These are phyloP conservation scores for Osmanthus fragrans DNA, from an alignment of 257 asterid genomes.

Conservation along the genomic window DNA sequence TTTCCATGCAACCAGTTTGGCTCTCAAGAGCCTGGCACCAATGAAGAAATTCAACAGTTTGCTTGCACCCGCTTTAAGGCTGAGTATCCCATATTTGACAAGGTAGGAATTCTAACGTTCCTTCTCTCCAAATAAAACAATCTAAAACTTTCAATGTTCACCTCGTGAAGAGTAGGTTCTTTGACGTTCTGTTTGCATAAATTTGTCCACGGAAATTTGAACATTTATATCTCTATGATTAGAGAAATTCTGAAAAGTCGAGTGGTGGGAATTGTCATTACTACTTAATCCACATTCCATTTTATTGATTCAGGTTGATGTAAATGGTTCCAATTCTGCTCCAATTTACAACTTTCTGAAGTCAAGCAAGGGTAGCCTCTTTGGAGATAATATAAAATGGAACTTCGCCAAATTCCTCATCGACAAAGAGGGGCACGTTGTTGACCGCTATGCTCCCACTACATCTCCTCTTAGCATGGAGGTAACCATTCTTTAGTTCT, in stretches of 20 bases:
- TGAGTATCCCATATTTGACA: constrained; percentile 86
- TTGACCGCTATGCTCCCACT: constrained; percentile 90
- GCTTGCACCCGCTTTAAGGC: constrained; percentile 99
- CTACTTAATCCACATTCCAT: neutral
- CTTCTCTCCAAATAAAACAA: neutral
- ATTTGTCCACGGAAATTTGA: neutral
- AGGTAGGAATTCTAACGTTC: constrained; percentile 38
- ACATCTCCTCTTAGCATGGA: constrained; percentile 88
- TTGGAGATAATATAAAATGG: constrained; percentile 84
- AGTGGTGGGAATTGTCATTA: neutral
- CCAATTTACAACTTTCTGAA: constrained; percentile 77
- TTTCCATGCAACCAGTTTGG: constrained; percentile 98
- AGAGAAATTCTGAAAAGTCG: neutral
- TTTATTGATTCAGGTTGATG: constrained; percentile 57
- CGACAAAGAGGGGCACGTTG: constrained; percentile 76
- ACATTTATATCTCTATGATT: neutral
- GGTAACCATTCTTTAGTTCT: constrained; percentile 37
- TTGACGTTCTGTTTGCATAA: neutral
- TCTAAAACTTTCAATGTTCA: neutral
- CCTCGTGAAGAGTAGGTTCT: neutral
- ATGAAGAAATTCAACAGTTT: constrained; percentile 75
- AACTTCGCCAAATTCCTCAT: constrained; percentile 87
- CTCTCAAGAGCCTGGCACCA: constrained; percentile 85
- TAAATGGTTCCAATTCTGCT: constrained; percentile 73
- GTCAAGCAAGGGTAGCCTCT: constrained; percentile 83